A percentile compares a stretch with the other conserved stretches of the same genome.
Conservation (phyloP, 257 asterid species). For the Solanum etuberosum region DNA sequence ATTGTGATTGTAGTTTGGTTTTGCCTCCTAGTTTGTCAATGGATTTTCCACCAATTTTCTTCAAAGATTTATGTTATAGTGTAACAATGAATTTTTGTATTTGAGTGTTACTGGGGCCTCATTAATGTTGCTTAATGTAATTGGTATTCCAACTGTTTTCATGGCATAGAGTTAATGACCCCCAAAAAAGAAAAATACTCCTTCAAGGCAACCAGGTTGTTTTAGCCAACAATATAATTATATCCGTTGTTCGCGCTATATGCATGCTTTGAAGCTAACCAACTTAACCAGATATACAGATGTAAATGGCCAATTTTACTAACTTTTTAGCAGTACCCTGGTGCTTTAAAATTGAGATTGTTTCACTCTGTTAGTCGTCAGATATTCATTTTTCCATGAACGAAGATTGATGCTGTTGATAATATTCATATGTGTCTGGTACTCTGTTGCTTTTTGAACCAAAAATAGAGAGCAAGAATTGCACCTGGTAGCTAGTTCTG, state of each 20-base stretch:
- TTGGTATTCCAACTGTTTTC: background rate
- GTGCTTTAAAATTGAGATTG: background rate
- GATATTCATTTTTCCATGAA: background rate
- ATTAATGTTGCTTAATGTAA: background rate
- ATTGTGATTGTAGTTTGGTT: background rate
- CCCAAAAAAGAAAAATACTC: background rate
- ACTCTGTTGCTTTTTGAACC: background rate
- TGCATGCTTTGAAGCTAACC: background rate
- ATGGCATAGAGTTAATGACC: background rate
- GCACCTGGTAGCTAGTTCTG: background rate
- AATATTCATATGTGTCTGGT: background rate
- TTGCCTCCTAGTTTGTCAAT: background rate
- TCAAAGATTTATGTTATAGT: background rate
- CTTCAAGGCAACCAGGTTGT: background rate
- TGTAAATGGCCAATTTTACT: background rate
- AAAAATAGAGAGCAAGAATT: background rate
- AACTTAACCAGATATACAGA: background rate
- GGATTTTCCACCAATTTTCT: background rate
- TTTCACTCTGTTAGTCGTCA: background rate
- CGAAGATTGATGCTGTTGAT: background rate
- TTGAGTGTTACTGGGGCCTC: background rate
- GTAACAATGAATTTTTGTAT: background rate
- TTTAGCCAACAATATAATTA: background rate
- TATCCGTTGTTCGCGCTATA: background rate
- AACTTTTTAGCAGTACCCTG: background rate